Conservation (phyloP, 345 rosid species). For the Dovyalis caffra region DNA sequence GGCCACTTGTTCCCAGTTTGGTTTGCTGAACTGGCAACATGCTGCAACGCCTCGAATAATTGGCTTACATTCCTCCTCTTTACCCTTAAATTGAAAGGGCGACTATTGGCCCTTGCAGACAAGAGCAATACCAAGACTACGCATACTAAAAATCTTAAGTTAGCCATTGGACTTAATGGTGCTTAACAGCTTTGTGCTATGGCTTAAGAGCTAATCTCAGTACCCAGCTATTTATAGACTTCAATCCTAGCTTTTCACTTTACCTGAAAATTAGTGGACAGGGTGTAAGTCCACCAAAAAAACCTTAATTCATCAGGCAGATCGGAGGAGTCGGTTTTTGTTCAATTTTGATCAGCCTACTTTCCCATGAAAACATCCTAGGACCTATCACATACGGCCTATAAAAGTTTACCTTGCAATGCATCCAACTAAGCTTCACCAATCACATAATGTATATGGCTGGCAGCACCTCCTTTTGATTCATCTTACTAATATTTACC, state of each 20-base stretch:
- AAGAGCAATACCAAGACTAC: not conserved
- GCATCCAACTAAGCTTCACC: not conserved
- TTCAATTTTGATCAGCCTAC: no score
- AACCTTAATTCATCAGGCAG: constrained; percentile 1
- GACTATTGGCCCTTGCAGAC: not conserved
- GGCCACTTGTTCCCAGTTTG: not conserved
- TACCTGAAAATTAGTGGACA: constrained; percentile 10
- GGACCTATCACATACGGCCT: no score
- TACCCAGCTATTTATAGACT: constrained; percentile 8
- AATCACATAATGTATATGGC: not conserved
- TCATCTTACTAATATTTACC: not conserved
- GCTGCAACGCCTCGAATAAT: constrained; percentile 8
- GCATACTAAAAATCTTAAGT: not conserved
- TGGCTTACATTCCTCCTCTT: constrained; percentile 2
- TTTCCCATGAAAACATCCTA: no score
- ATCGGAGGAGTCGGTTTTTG: no score
- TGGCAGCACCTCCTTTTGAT: not conserved
- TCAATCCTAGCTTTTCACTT: not conserved
- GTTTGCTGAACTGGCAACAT: constrained; percentile 4
- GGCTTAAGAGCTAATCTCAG: no score
- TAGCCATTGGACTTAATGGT: constrained; percentile 13
- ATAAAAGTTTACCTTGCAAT: not conserved
- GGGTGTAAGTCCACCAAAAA: not conserved
- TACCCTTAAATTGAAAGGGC: not conserved
- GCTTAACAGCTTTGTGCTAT: no score